Conservation (phyloP, 139 green algal species). For the Chlamydomonas asymmetrica region DNA sequence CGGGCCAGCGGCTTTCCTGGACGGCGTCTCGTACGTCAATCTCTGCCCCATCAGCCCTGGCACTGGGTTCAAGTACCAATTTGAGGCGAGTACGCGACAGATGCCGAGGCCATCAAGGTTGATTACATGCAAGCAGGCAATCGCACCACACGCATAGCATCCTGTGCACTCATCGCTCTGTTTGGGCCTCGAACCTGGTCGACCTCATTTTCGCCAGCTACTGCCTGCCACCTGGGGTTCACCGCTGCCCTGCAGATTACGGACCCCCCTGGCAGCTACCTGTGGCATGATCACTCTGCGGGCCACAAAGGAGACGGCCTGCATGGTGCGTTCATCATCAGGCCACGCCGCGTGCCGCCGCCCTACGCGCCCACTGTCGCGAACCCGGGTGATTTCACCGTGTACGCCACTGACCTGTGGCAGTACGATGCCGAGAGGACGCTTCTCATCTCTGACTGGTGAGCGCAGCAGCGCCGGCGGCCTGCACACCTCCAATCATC, state of each 20-base stretch:
- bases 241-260: not conserved
- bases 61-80: slow-evolving; percentile 34
- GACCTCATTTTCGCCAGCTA: not conserved
- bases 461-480: slow-evolving; percentile 19
- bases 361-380: not conserved
- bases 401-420: not conserved
- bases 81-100: slow-evolving; percentile 17
- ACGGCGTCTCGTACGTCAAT: slow-evolving; percentile 37
- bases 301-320: slow-evolving; percentile 57
- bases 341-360: not conserved
- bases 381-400: too few species aligned
- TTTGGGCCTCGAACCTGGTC: not conserved
- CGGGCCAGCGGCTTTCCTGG: slow-evolving; percentile 25
- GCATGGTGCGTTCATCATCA: slow-evolving; percentile 58
- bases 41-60: slow-evolving; percentile 52
- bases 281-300: slow-evolving; percentile 61
- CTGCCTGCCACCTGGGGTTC: not conserved
- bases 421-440: slow-evolving; percentile 43
- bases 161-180: not conserved
- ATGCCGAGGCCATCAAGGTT: too few species aligned
- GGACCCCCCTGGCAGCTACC: slow-evolving; percentile 55
- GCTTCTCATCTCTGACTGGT: slow-evolving; percentile 56
- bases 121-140: not conserved
- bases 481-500: not conserved
- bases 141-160: not conserved